Evolutionary conservation across 768 basidiomycete species (phyloP).

Genomic region (Suillus cothurnatus): DNA sequence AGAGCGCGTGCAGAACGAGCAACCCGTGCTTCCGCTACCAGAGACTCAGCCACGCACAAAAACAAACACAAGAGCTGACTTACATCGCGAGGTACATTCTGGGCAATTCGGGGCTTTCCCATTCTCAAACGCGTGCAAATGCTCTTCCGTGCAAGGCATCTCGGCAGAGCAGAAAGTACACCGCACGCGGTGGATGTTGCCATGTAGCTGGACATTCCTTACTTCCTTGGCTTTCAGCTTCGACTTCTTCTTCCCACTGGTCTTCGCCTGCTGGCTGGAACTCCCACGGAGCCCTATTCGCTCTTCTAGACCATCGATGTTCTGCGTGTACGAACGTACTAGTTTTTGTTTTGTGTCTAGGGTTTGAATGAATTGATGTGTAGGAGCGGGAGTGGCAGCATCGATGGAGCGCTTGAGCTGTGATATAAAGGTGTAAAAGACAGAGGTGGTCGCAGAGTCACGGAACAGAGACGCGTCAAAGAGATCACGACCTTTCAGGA

Average conservation of each 20-base stretch:
- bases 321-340: slow-evolving; percentile 93
- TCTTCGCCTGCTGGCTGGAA: slow-evolving; percentile 52
- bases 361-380: slow-evolving; percentile 86
- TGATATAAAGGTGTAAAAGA: slow-evolving; percentile 96
- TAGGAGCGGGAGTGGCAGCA: slow-evolving; percentile 75
- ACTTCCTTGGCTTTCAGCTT: slow-evolving; percentile 73
- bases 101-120: slow-evolving; percentile 86
- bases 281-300: slow-evolving; percentile 73
- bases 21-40: slow-evolving; percentile 70
- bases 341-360: slow-evolving; percentile 85
- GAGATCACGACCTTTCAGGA: slow-evolving; percentile 91
- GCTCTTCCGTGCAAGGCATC: slow-evolving; percentile 65
- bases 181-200: slow-evolving; percentile 89
- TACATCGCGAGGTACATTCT: slow-evolving; percentile 81
- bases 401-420: slow-evolving; percentile 85
- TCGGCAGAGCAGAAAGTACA: slow-evolving; percentile 85
- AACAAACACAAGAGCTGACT: slow-evolving; percentile 34
- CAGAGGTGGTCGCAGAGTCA: slow-evolving; percentile 78
- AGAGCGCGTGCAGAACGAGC: slow-evolving; percentile 81
- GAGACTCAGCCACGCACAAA: slow-evolving; percentile 9
- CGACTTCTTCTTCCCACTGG: slow-evolving; percentile 64
- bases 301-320: slow-evolving; percentile 94
- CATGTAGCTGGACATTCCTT: slow-evolving; percentile 91
- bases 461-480: slow-evolving; percentile 94
- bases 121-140: slow-evolving; percentile 62